Base-by-base conservation (phyloP, 1,284 basidiomycete species). In the Ceratobasidium sp. region DNA sequence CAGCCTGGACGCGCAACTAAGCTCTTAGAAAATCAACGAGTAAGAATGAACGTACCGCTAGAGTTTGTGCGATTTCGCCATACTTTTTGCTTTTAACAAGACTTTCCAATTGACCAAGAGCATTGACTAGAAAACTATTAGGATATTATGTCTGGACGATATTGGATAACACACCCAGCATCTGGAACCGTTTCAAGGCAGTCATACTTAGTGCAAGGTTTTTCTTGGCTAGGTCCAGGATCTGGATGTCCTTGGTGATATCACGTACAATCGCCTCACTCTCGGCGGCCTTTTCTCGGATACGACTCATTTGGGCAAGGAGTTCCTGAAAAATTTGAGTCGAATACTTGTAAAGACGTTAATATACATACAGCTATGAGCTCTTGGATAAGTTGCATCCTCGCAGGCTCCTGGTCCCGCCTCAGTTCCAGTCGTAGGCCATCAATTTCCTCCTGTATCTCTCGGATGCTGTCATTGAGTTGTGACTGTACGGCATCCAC, bases 221-320 rank as follows among this genome's bases (percentile, higher is more conserved):
- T 85, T 92, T 93, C 89, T 99, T 99, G 44, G 96, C 97, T 44
- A 94, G 87, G 84, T 99, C 98, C 46, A 99, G 89, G 6, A 94
- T 91, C 83, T 98, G 96, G 77, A 99, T 99, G 84, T 99, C 98
- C 81, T 95, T 93, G 5, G 98, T 99, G 81, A 99, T 98, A 79
- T 96, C 92, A 78, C 94, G 90, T 48, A 99, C 98, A 65, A 98
- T 96, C 0, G 95, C 95, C 84, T 99, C 97, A 13, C 96, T 96
- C 84, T 98, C 96, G 0, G 95, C 94, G 0, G 96, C 96, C 84
- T 98, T 97, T 84, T 98, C 96, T 50, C 96, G 90, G 81, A 99
- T 98, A 73, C 93, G 92, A 33, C 94, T 95, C 90, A 98, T 96
- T 86, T 98, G 96, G 42, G 93, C 91, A 77, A 99, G 90, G 10